Base-by-base conservation (phyloP, 2,329 filamentous ascomycete species). In the Magnaporthiopsis rhizophila region DNA sequence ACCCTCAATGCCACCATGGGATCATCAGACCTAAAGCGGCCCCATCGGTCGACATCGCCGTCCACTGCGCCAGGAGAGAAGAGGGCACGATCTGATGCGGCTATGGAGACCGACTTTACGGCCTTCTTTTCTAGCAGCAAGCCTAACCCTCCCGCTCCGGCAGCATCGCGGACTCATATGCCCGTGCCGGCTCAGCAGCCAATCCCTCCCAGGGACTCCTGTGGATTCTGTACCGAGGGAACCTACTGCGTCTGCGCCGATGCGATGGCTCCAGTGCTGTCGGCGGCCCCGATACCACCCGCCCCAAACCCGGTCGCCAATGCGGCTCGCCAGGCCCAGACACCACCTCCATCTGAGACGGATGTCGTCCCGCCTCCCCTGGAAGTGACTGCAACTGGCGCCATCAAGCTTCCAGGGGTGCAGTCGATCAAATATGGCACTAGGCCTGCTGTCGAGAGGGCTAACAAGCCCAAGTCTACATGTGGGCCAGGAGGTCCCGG, bases 161-260 rank as follows among this genome's bases (percentile, higher is more conserved):
- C 65, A 24, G 34, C 26, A 12, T 24, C 58, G 26, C 38, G 36
- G 12, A 26, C 63, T n/a, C 58, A 26, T 24, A 21, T 58, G 21
- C 53, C 62, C 2, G 24, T 36, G 56, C 8, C 62, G 24, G 30
- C 45, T 26, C 62, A 36, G 45, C 60, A 64, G 21, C 64, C 68
- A n/a, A 74, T 82, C 58, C 77, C 79, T 13, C 79, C 83, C 6
- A 83, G 85, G 67, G 90, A 94, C 69, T 83, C 85, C 26, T 95
- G 91, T 73, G 91, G 91, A 8, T 95, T 95, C 77, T 95, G 91
- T 75, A 86, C 88, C 67, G 89, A 93, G 66, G 90, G 89, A 5
- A 92, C 89, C 0, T 91, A 91, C 69, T 95, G 91, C 72, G 86
- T 92, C 68, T 95, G 91, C 74, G 90, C 90, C 30, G 90, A 93